These are phyloP conservation scores for Stachybotrys elegans DNA, from an alignment of 2,329 filamentous ascomycete species.

Conservation along the genomic window DNA sequence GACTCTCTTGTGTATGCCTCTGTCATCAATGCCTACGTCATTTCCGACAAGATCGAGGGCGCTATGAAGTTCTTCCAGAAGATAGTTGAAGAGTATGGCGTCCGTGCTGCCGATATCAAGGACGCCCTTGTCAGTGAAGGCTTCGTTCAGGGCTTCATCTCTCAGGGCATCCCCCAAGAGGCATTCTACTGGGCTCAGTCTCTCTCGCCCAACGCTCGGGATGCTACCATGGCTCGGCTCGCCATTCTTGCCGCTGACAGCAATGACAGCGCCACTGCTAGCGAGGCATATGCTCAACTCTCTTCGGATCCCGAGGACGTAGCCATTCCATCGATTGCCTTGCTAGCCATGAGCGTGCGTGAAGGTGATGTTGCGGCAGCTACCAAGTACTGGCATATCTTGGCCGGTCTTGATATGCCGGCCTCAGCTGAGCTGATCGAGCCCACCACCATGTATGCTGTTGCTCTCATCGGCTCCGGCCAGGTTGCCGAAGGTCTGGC, in stretches of 20 bases:
- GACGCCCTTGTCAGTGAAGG: conserved; percentile 68
- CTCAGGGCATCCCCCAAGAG: conserved; percentile 63
- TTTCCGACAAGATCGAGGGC: conserved; percentile 73
- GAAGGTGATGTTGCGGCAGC: conserved; percentile 73
- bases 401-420: conserved; percentile 58
- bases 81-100: conserved; percentile 60
- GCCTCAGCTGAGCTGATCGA: conserved; percentile 69
- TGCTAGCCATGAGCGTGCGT: conserved; percentile 83
- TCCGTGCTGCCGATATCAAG: conserved; percentile 58
- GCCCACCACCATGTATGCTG: conserved; percentile 83
- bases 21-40: conserved; percentile 84
- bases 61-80: conserved; percentile 82
- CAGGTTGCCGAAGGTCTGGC: conserved; percentile 76
- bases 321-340: conserved; percentile 64
- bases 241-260: conserved; percentile 76
- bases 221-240: conserved; percentile 65
- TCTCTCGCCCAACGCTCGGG: conserved; percentile 54
- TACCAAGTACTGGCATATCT: conserved; percentile 72
- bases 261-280: conserved; percentile 64
- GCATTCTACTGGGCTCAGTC: conserved; percentile 69
- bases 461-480: conserved; percentile 81
- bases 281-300: conserved; percentile 59
- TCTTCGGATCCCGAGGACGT: conserved; percentile 43
- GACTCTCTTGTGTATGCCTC: conserved; percentile 86
- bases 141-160: conserved; percentile 73